Conservation (phyloP, 352 stramenopile species). For the Thalassiosira oceanica region DNA sequence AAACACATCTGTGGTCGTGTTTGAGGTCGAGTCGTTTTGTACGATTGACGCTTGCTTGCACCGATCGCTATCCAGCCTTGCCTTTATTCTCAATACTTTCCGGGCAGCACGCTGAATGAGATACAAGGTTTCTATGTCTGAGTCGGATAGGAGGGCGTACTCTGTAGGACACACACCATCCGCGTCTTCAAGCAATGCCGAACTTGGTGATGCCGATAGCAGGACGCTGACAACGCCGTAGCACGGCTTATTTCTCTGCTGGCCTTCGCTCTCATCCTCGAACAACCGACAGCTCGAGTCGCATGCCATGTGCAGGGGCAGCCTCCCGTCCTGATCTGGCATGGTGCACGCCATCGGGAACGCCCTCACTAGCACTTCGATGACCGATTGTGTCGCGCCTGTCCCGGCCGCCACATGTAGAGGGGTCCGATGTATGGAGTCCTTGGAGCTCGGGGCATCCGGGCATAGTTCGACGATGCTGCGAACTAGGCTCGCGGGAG, state of each 20-base stretch:
- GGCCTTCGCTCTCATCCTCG: conserved; percentile 9
- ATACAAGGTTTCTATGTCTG: conserved; percentile 4
- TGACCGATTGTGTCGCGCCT: conserved; percentile 1
- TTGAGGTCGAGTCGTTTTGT: too few species aligned
- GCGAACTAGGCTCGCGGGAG: conserved; percentile 17
- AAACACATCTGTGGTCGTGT: too few species aligned
- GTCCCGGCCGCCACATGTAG: conserved; percentile 24
- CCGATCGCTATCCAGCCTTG: too few species aligned
- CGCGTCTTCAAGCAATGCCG: conserved; percentile 15
- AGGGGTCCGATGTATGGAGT: conserved; percentile 23
- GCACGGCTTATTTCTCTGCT: background rate
- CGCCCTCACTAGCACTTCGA: conserved; percentile 23
- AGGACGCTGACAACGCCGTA: conserved; percentile 8
- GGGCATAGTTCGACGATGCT: conserved; percentile 24
- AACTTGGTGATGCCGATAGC: conserved; percentile 1
- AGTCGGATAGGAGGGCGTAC: conserved; percentile 24
- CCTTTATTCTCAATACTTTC: conserved; percentile 11
- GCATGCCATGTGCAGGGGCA: conserved; percentile 30
- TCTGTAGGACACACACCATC: conserved; percentile 30
- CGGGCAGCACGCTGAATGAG: conserved; percentile 11
- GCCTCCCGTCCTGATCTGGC: conserved; percentile 34
- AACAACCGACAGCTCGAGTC: conserved; percentile 28
- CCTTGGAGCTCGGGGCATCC: background rate
- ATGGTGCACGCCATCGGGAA: conserved; percentile 25
- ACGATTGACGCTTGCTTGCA: too few species aligned